These are phyloP conservation scores for Carpinus fangiana DNA, from an alignment of 306 rosid species.

Conservation along the genomic window DNA sequence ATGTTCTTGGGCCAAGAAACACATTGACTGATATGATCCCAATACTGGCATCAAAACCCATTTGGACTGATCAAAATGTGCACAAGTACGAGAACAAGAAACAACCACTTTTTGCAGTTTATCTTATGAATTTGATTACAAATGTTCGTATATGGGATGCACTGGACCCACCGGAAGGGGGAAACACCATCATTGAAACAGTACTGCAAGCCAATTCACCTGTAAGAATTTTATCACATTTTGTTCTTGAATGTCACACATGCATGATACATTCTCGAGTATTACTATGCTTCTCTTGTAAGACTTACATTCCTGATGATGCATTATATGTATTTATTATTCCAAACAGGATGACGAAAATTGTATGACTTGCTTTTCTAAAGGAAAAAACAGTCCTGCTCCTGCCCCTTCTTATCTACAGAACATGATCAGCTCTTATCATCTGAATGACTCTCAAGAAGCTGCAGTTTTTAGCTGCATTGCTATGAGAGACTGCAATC, in stretches of 20 bases:
- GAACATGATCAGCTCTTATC: background rate
- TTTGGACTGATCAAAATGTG: background rate
- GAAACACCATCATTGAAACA: slow-evolving; percentile 19
- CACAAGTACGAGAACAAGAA: background rate
- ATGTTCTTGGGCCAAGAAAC: background rate
- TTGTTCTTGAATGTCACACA: background rate
- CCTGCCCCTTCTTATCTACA: background rate
- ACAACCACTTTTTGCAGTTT: slow-evolving; percentile 16
- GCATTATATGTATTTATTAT: background rate
- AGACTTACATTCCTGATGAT: background rate
- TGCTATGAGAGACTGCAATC: background rate
- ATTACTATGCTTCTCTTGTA: background rate
- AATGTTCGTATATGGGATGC: slow-evolving; percentile 33
- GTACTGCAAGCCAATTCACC: slow-evolving; percentile 17
- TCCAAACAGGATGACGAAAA: slow-evolving; percentile 23
- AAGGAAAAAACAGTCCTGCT: background rate
- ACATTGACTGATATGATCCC: background rate
- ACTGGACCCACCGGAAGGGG: background rate
- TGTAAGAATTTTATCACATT: slow-evolving; percentile 12
- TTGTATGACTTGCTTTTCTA: slow-evolving; percentile 8
- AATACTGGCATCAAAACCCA: slow-evolving; percentile 25
- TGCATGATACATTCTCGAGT: too few relatives aligned
- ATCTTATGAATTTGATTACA: slow-evolving; percentile 33
- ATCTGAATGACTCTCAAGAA: slow-evolving; percentile 21
- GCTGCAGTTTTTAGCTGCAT: slow-evolving; percentile 21